Evolutionary conservation across 2,329 filamentous ascomycete genomes (phyloP), one percentile per base, ranked within the genome.

Genomic region (Lanzia echinophila): DNA sequence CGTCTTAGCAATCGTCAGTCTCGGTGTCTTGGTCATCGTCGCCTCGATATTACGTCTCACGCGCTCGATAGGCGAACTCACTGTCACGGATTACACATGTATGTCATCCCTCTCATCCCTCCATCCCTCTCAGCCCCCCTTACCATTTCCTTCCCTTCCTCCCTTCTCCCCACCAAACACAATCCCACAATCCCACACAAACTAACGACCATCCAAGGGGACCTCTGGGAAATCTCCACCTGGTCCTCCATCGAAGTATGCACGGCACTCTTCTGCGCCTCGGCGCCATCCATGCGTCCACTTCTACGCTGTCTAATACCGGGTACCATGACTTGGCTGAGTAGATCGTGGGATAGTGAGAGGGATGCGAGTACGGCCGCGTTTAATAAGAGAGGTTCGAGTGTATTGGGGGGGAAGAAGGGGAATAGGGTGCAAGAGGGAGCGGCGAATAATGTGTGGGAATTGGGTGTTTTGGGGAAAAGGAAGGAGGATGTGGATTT

Each of bases 151-250:
- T 36, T 4, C 15, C 4, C 12, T 13, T 36, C 34, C 4, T 13
- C 12, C 34, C 4, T 13, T 4, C 24, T 28, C 4, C 8, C 8
- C 24, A 28, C 24, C 24, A 28, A 28, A 4, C 4, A 28, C 4
- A 28, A 28, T 4, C 8, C 24, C 24, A 28, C 8, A n/a, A n/a
- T n/a, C n/a, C n/a, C 12, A 36, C 4, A 13, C 4, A 36, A 4
- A 13, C 34, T 12, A 8, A 28, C 24, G 8, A 4, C 4, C 3
- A 32, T 28, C n/a, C n/a, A n/a, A 45, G 42, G 48, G 38, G 5
- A 43, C 5, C 3, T 50, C 6, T 50, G 48, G 48, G 38, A 50
- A 50, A 34, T 50, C 6, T 42, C 48, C 31, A 50, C 48, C 8
- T 50, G 38, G 28, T 34, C 48, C 7, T 33, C 38, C 6, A 13